Conservation (phyloP, 768 basidiomycete species). For the Kwoniella europaea region DNA sequence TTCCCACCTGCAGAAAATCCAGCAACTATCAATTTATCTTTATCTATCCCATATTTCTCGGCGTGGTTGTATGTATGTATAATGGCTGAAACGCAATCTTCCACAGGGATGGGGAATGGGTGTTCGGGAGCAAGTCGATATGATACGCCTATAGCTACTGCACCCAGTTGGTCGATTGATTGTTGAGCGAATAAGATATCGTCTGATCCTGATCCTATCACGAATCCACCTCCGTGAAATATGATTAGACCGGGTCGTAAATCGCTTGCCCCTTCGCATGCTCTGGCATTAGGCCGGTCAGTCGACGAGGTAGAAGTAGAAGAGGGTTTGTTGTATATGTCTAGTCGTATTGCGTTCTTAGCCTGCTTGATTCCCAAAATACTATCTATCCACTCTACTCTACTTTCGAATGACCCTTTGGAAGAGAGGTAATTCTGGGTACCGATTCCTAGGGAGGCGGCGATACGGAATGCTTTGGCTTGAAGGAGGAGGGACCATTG, state of each 20-base stretch:
- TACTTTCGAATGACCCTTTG: not conserved
- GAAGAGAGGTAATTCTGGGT: not conserved
- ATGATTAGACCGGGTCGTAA: constrained; percentile 22
- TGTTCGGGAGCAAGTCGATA: constrained; percentile 44
- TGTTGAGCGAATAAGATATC: constrained; percentile 35
- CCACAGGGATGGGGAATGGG: constrained; percentile 46
- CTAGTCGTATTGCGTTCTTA: constrained; percentile 8
- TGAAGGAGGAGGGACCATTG: not conserved
- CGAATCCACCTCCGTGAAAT: constrained; percentile 37
- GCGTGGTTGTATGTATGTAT: constrained; percentile 29
- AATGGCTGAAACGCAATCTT: constrained; percentile 46
- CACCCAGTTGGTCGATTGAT: constrained; percentile 22
- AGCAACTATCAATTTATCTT: constrained; percentile 25
- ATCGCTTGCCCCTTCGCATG: not conserved
- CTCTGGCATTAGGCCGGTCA: not conserved
- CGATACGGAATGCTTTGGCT: constrained; percentile 13
- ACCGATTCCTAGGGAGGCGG: not conserved
- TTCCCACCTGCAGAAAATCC: constrained; percentile 51
- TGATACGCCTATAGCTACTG: constrained; percentile 36
- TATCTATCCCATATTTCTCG: constrained; percentile 32
- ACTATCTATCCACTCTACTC: constrained; percentile 9
- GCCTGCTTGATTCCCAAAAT: not conserved
- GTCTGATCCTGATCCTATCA: constrained; percentile 34
- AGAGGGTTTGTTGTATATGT: constrained; percentile 5
- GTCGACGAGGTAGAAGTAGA: not conserved